These are phyloP conservation scores for Purpureocillium takamizusanense DNA, from an alignment of 2,329 filamentous ascomycete genomes.

Conservation along the genomic window DNA sequence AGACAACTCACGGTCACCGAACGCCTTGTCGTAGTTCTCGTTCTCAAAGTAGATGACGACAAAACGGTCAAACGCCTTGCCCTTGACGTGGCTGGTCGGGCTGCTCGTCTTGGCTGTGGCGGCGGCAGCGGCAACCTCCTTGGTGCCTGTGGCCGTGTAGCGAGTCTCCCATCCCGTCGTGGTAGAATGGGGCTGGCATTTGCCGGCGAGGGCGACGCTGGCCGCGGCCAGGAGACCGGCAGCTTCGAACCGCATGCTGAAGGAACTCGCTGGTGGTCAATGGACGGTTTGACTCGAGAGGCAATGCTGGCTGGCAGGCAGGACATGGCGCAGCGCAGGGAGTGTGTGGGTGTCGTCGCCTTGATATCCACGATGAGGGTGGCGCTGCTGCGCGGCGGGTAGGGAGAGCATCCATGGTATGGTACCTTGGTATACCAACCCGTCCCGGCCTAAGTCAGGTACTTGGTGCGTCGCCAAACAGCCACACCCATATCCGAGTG, in stretches of 20 bases:
- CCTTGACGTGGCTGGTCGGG: slow-evolving; percentile 55
- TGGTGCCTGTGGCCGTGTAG: slow-evolving; percentile 43
- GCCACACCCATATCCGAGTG: too few relatives aligned
- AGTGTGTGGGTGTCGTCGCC: too few relatives aligned
- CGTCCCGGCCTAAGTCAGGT: too few relatives aligned
- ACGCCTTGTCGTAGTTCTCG: slow-evolving; percentile 57
- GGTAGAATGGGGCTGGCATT: slow-evolving; percentile 3
- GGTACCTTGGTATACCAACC: too few relatives aligned
- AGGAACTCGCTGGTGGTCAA: too few relatives aligned
- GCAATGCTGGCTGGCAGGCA: too few relatives aligned
- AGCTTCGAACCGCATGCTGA: slow-evolving; percentile 9
- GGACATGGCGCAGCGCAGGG: too few relatives aligned
- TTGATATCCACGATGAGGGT: too few relatives aligned
- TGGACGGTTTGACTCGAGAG: too few relatives aligned
- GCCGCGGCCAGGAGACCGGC: slow-evolving; percentile 16
- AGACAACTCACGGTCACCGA: slow-evolving; percentile 45
- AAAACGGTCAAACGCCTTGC: slow-evolving; percentile 64
- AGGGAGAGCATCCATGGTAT: too few relatives aligned
- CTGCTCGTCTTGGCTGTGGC: slow-evolving; percentile 53
- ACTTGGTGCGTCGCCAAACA: too few relatives aligned
- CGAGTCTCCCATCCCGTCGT: slow-evolving; percentile 23
- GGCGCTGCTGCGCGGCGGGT: too few relatives aligned
- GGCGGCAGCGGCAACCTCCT: slow-evolving; percentile 43
- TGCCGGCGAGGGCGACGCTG: slow-evolving; percentile 14
- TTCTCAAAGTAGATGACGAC: slow-evolving; percentile 73